These are phyloP conservation scores for Cercospora zeae-maydis DNA, from an alignment of 2,329 filamentous ascomycete species.

Conservation along the genomic window DNA sequence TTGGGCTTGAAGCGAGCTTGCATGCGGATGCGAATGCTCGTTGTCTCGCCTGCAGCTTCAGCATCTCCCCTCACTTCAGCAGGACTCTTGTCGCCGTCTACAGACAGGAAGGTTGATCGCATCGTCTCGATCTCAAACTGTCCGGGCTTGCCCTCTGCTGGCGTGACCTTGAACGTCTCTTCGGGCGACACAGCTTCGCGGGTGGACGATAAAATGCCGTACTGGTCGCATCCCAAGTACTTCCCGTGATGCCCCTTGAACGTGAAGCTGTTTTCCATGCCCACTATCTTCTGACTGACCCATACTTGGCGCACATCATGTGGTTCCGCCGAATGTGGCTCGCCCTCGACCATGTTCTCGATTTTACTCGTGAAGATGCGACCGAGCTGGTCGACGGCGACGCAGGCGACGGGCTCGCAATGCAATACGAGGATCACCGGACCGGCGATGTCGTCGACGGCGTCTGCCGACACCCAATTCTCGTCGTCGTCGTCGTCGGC, in stretches of 20 bases:
- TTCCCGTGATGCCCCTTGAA: slow-evolving; percentile 90
- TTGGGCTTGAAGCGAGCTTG: slow-evolving; percentile 90
- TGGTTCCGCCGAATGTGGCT: slow-evolving; percentile 82
- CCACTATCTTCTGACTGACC: slow-evolving; percentile 79
- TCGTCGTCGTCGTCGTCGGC: slow-evolving; percentile 62
- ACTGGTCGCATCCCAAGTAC: slow-evolving; percentile 82
- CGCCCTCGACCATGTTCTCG: slow-evolving; percentile 83
- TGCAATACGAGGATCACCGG: slow-evolving; percentile 81
- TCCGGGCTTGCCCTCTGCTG: slow-evolving; percentile 15
- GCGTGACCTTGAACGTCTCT: slow-evolving; percentile 66
- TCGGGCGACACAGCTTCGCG: slow-evolving; percentile 78
- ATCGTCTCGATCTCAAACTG: slow-evolving; percentile 39
- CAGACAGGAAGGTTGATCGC: slow-evolving; percentile 66
- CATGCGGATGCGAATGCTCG: slow-evolving; percentile 80
- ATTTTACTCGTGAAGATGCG: slow-evolving; percentile 78
- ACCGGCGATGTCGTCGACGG: slow-evolving; percentile 68
- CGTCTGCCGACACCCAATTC: slow-evolving; percentile 86
- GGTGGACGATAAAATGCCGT: slow-evolving; percentile 71
- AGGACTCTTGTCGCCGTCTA: slow-evolving; percentile 45
- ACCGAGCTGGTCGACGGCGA: slow-evolving; percentile 82
- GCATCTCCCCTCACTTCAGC: slow-evolving; percentile 75
- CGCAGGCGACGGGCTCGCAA: slow-evolving; percentile 66
- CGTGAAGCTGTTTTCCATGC: slow-evolving; percentile 69
- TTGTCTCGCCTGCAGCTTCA: slow-evolving; percentile 62
- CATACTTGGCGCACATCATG: slow-evolving; percentile 96